Conservation (phyloP, 352 stramenopile species). For the Globisporangium cystogenes region DNA sequence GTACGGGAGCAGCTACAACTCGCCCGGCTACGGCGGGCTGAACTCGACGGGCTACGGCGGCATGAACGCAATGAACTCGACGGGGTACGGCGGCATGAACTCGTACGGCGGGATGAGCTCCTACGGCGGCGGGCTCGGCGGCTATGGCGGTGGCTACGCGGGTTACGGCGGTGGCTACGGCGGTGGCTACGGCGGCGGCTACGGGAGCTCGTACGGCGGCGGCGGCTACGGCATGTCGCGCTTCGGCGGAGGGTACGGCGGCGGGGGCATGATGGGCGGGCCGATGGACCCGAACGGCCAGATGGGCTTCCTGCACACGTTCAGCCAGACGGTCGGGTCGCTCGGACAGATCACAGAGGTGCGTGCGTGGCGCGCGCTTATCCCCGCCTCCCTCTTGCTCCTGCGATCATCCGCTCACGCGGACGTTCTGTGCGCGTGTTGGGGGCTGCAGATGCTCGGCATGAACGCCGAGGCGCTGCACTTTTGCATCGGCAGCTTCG, state of each 20-base stretch:
- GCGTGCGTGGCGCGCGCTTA: too few relatives aligned
- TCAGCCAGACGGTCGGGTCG: slow-evolving; percentile 66
- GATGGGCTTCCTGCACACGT: slow-evolving; percentile 56
- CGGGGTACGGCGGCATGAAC: slow-evolving; percentile 26
- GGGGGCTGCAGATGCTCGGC: slow-evolving; percentile 33
- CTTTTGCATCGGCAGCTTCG: slow-evolving; percentile 76
- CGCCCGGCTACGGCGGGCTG: slow-evolving; percentile 20
- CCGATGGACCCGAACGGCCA: slow-evolving; percentile 44
- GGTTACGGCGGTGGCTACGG: slow-evolving; percentile 22
- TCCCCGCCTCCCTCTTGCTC: too few relatives aligned
- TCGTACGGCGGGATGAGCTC: slow-evolving; percentile 19
- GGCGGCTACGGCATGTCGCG: slow-evolving; percentile 30
- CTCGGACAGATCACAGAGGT: slow-evolving; percentile 74
- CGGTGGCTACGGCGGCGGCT: slow-evolving; percentile 10
- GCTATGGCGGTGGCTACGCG: slow-evolving; percentile 13
- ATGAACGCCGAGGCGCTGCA: slow-evolving; percentile 76
- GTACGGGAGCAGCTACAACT: slow-evolving; percentile 16
- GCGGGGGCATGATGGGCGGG: slow-evolving; percentile 17
- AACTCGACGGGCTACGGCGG: slow-evolving; percentile 6
- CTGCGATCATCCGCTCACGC: not conserved
- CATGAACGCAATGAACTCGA: slow-evolving; percentile 19
- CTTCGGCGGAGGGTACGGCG: slow-evolving; percentile 21
- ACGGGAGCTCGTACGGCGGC: slow-evolving; percentile 23
- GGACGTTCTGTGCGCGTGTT: not conserved
- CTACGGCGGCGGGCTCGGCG: slow-evolving; percentile 21